Evolutionary conservation across 768 basidiomycete species (phyloP), one percentile per base, ranked within the genome.

Genomic region (Tulasnella calospora): DNA sequence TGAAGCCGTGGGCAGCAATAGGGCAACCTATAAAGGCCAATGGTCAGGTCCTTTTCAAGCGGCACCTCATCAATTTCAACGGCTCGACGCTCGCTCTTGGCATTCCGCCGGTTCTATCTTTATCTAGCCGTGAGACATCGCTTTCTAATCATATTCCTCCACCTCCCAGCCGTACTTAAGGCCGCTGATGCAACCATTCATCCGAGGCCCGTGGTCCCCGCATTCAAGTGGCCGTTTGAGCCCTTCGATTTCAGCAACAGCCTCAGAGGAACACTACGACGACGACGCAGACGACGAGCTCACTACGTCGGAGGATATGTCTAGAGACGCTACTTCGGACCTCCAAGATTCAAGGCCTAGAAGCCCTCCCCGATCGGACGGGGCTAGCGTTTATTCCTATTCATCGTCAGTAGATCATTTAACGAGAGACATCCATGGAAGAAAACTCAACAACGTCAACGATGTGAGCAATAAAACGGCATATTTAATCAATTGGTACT

Each of bases 301-400:
- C 21, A 51, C 47, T 51, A 23, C 47, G 4, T 51, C 47, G 21
- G 47, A 51, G 23, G 47, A 51, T 7, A 51, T 51, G 47, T 19
- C 47, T 23, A 51, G 3, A 2, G 47, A 23, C 23, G 47, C 23
- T 23, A 9, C 47, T 51, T 51, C 47, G 9, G 47, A 51, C 47
- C 21, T 23, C 9, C 47, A 23, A 15, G 41, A 44, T 15, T 15
- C 41, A 44, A 4, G 41, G 9, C 8, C 41, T 44, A 44, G 41
- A 44, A 44, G 8, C 13, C 41, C 41, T 51, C 19, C 21, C 47
- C 47, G 21, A 4, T 51, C 47, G 6, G 47, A 51, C 23, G 9
- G 47, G 21, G 47, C 77, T 33, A 80, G 79, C 46, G 27, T 78
- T 38, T 79, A 70, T 44, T 79, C 79, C 15, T 79, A 78, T 47